Evolutionary conservation across 225 moss, liverwort and hornwort genomes (phyloP), one percentile per base, ranked within the genome.

Genomic region (Pleurozium schreberi): DNA sequence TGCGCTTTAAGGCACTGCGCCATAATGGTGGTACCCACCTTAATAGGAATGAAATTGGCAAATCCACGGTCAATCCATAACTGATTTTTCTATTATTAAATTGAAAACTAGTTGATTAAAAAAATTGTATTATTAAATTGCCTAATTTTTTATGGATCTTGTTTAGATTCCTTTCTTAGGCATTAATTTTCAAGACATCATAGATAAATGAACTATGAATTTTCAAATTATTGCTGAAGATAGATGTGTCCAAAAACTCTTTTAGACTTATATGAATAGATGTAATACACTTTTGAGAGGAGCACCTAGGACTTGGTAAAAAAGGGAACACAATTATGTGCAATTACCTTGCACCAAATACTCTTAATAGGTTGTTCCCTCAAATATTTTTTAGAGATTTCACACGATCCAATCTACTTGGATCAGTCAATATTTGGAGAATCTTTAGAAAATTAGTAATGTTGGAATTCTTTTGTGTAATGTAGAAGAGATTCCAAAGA

Each of bases 241-340:
- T 57, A 26, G 4, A 6, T 57, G 27, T 18, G 2, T 57, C 10
- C 1, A 11, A 27, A 57, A 79, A 11, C 5, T 9, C 6, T 0
- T 1, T 12, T 27, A 79, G 1, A 17, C 6, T n/a, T 7, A 27
- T 0, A 58, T 11, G 0, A 11, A n/a, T 11, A 38, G 7, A n/a
- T 0, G 7, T 27, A 79, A 79, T n/a, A 79, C 4, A 57, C 7
- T 57, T 26, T 26, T 55, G 17, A 2, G 4, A 78, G 17, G 1
- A 26, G 10, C 1, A 5, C 2, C 11, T 2, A 38, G 1, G 1
- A 2, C 2, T 3, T 55, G 26, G 11, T 17, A 0, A 57, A 0
- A 57, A 55, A 27, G 0, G 1, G 27, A 57, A 2, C 2, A 78
- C 27, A 78, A 26, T n/a, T 0, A n/a, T 4, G 7, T 78, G 17